Evolutionary conservation across 768 basidiomycete species (phyloP), one percentile per base, ranked within the genome.

Genomic region (Crassisporium funariophilum): DNA sequence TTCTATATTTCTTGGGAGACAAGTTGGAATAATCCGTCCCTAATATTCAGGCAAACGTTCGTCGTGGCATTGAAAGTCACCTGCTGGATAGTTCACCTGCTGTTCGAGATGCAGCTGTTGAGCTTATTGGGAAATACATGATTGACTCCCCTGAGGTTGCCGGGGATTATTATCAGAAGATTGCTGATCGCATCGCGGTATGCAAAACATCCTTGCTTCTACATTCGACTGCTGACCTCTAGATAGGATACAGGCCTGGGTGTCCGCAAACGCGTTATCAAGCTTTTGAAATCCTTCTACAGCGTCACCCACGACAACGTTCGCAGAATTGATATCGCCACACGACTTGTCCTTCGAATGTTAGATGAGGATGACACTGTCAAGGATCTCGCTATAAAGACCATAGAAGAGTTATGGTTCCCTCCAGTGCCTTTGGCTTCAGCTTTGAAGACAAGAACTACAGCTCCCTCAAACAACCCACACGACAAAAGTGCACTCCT

Each of bases 71-170:
- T 53, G 93, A 98, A 65, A 84, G 82, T 25, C 91, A 97, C 60
- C 77, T 99, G 11, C 73, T 89, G 2, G 97, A 99, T 56, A 87
- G 79, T 53, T 98, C 97, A 1, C 87, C 97, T 1, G 88, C 90
- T 13, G 97, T 99, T 5, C 88, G 97, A 9, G 97, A 99, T 62
- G 93, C 94, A 4, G 94, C 95, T 4, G 91, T 99, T 11, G 97
- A 98, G 60, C 72, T 99, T 47, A 91, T 98, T 47, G 97, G 97
- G n/a, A 95, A 93, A 69, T 95, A 98, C 59, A 86, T 98, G 74
- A 82, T 94, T 25, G 87, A 92, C 50, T 84, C 86, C 0, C 91
- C 92, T 0, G 84, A 85, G 45, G 84, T 98, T n/a, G 91, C 90
- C 0, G 80, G 81, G 3, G 84, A 94, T 56, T 98, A 98, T 68